phyloP scores from a whole-genome alignment of 805 yeast genomes.

The Dipodascus albidus region DNA sequence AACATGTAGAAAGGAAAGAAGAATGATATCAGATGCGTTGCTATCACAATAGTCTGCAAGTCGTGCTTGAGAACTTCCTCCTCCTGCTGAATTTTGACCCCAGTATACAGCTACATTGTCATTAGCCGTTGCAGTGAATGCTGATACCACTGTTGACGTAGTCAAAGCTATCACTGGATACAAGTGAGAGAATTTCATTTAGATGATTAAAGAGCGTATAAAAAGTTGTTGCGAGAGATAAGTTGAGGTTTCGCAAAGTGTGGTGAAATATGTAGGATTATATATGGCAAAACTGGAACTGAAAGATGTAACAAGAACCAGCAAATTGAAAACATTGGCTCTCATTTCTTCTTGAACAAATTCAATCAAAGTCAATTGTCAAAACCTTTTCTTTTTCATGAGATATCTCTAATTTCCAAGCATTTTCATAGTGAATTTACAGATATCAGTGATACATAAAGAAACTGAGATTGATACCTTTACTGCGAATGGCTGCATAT shows the following conservation, averaged over 20 bases:
- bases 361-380: not conserved
- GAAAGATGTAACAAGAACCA: not conserved
- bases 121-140: slow-evolving; percentile 22
- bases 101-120: slow-evolving; percentile 70
- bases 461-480: too few relatives aligned
- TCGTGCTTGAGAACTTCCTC: slow-evolving; percentile 38
- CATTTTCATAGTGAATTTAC: too few relatives aligned
- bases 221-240: not conserved
- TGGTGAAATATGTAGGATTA: not conserved
- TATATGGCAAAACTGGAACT: not conserved
- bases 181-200: not conserved
- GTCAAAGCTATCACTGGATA: not conserved
- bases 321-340: not conserved
- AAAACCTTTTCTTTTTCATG: not conserved
- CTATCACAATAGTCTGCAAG: slow-evolving; percentile 48
- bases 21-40: slow-evolving; percentile 51
- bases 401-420: too few relatives aligned
- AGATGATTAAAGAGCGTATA: not conserved
- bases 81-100: slow-evolving; percentile 60
- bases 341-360: not conserved
- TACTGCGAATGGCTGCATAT: not conserved
- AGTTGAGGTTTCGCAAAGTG: not conserved
- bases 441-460: too few relatives aligned
- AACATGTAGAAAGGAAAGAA: slow-evolving; percentile 52
- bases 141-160: not conserved